Evolutionary conservation across 805 yeast genomes (phyloP), one percentile per base, ranked within the genome.

Genomic region (Scheffersomyces lignosus): DNA sequence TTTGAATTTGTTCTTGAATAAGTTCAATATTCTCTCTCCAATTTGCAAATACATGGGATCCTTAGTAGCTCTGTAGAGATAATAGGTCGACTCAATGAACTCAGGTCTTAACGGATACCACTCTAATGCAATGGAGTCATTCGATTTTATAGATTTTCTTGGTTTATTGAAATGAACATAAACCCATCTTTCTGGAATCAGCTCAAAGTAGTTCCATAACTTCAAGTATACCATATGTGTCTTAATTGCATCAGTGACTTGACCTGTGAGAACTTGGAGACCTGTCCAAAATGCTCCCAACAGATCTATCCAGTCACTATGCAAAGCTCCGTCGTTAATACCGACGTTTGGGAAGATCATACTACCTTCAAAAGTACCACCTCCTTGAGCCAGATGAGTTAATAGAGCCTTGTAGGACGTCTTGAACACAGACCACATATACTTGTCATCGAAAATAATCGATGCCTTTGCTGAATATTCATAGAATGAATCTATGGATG

Each of bases 101-200:
- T 90, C 98, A 0, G 98, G 98, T 37, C 98, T 67, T 29, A 90
- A 66, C 2, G 96, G 96, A 52, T 87, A 90, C 96, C 96, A 90
- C 54, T 87, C 95, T 23, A 88, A 62, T 0, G 77, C 66, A 3
- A 85, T 60, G 1, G 77, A 64, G 29, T 64, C 64, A 16, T 37
- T 33, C 7, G 29, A 20, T 2, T 27, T 13, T 14, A 17, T 25
- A 27, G 27, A 24, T 17, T 13, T 26, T n/a, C n/a, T n/a, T 16
- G 15, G 24, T 28, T 33, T 33, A 14, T 43, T 43, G 17, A 39
- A 27, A 5, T 51, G 34, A 4, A 27, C 14, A 36, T 52, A 50
- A 12, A 74, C 70, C 96, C 96, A 91, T 33, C 97, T 67, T 58
- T 90, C 98, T 0, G 98, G 98, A 8, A 90, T 77, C 37, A 81